Conservation (phyloP, 345 rosid species). For the Stellera chamaejasme region DNA sequence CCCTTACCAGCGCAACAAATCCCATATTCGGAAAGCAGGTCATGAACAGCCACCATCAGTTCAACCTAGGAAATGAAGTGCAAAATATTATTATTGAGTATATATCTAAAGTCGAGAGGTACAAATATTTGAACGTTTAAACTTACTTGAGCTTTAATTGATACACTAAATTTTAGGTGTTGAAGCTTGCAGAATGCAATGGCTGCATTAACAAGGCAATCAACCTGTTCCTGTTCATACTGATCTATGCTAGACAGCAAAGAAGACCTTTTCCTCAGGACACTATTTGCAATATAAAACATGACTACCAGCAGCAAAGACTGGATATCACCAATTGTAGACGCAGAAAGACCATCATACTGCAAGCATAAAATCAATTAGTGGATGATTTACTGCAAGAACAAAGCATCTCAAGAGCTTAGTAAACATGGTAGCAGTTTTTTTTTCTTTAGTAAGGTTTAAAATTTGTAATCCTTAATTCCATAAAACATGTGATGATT, state of each 20-base stretch:
- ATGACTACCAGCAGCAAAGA: conserved; percentile 71
- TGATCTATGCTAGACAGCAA: conserved; percentile 36
- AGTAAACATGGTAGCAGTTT: too few relatives aligned
- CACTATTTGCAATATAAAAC: conserved; percentile 58
- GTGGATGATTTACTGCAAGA: too few relatives aligned
- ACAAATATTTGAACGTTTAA: conserved; percentile 4
- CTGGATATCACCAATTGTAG: conserved; percentile 54
- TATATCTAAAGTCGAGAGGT: conserved; percentile 5
- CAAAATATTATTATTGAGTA: conserved; percentile 9
- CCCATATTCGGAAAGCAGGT: conserved; percentile 90
- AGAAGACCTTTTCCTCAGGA: conserved; percentile 49
- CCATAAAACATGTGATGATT: too few relatives aligned
- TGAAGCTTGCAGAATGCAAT: conserved; percentile 93
- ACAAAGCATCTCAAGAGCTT: too few relatives aligned
- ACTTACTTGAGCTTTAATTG: conserved; percentile 72
- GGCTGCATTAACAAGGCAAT: conserved; percentile 70
- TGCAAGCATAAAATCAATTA: conserved; percentile 33
- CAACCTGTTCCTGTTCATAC: conserved; percentile 55
- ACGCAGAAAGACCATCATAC: conserved; percentile 34
- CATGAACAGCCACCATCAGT: conserved; percentile 75
- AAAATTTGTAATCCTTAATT: too few relatives aligned
- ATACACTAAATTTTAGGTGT: conserved; percentile 52
- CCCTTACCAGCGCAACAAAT: conserved; percentile 83
- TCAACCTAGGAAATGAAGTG: conserved; percentile 49
- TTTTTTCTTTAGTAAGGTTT: too few relatives aligned